Evolutionary conservation across 1,284 basidiomycete species (phyloP).

Genomic region (Ustilago nuda): DNA sequence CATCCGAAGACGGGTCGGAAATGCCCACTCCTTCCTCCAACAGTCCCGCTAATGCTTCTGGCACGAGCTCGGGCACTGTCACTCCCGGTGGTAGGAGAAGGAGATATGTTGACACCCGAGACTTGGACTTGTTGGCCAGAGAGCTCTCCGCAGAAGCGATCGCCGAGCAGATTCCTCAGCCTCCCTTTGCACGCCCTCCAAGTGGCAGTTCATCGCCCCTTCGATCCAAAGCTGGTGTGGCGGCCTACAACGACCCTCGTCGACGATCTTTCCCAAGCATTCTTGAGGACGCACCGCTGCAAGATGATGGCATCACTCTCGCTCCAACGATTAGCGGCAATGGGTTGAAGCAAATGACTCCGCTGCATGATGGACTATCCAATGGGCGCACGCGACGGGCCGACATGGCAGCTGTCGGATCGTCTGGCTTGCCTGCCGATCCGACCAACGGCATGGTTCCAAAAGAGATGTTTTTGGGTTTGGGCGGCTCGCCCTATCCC

Average conservation of each 20-base stretch:
- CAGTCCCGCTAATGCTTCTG: conserved; percentile 17
- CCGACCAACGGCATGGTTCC: conserved; percentile 36
- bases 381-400: conserved; percentile 7
- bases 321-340: not conserved
- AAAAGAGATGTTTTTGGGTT: conserved; percentile 56
- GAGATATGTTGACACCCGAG: conserved; percentile 54
- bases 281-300: conserved; percentile 40
- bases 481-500: conserved; percentile 58
- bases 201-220: conserved; percentile 48
- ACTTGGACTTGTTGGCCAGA: conserved; percentile 55
- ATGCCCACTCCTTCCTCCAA: conserved; percentile 24
- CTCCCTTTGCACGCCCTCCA: conserved; percentile 41
- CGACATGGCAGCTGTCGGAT: conserved; percentile 1
- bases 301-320: conserved; percentile 27
- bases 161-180: conserved; percentile 40
- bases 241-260: conserved; percentile 35
- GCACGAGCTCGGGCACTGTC: conserved; percentile 24
- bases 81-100: conserved; percentile 43
- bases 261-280: conserved; percentile 52
- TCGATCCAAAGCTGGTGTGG: conserved; percentile 27
- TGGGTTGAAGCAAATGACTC: conserved; percentile 41
- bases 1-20: conserved; percentile 13
- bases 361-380: conserved; percentile 11
- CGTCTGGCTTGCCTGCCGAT: conserved; percentile 8
- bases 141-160: conserved; percentile 61